phyloP scores from a whole-genome alignment of 1,284 basidiomycete species.

The Fomitiporia mediterranea region DNA sequence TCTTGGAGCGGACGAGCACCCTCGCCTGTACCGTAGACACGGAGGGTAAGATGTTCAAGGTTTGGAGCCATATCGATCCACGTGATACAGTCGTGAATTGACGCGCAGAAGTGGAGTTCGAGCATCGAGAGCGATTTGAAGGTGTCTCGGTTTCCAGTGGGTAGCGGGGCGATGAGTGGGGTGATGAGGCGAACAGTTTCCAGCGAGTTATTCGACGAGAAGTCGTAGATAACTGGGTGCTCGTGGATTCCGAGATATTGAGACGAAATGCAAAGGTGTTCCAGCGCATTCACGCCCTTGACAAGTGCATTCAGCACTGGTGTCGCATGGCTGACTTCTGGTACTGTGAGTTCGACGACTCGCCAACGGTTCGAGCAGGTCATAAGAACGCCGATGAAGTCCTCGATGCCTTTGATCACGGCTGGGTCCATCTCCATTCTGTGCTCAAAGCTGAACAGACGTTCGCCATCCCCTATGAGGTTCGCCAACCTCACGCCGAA shows the following conservation, averaged over 20 bases:
- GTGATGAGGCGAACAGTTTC: constrained; percentile 3
- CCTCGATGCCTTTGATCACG: not conserved
- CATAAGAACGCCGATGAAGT: not conserved
- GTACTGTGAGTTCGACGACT: constrained; percentile 7
- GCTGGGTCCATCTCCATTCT: not conserved
- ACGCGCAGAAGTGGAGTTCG: constrained; percentile 12
- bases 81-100: constrained; percentile 2
- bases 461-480: not conserved
- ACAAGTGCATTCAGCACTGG: not conserved
- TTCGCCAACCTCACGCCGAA: not conserved
- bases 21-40: not conserved
- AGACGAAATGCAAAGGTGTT: constrained; percentile 4
- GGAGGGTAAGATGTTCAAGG: not conserved
- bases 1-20: not conserved
- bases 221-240: not conserved
- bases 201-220: not conserved
- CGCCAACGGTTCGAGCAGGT: constrained; percentile 7
- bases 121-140: not conserved
- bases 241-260: not conserved
- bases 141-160: not conserved
- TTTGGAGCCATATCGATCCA: constrained; percentile 13
- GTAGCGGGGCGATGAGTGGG: not conserved
- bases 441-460: not conserved
- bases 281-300: not conserved
- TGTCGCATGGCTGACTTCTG: not conserved